Percentiles rank a stretch among this genome's conserved stretches.
phyloP scores from a whole-genome alignment of 2,329 filamentous ascomycete species.

The Fusarium torulosum region DNA sequence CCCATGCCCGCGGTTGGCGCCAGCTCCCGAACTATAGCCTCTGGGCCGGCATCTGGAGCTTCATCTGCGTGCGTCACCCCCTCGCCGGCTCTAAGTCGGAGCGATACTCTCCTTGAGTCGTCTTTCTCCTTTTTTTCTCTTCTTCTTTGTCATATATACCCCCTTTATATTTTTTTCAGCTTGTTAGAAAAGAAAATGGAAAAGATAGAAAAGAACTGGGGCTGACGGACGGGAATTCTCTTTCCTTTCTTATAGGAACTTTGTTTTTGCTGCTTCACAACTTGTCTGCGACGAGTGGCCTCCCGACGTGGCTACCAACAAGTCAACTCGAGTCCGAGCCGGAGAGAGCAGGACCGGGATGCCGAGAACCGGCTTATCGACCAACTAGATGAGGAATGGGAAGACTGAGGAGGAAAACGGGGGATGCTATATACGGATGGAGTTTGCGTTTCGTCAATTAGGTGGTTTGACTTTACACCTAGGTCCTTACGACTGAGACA shows the following conservation, averaged over 20 bases:
- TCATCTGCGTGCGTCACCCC: slow-evolving; percentile 73
- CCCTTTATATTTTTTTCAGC: neutral
- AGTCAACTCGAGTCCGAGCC: slow-evolving; percentile 67
- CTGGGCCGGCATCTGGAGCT: slow-evolving; percentile 89
- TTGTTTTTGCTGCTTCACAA: slow-evolving; percentile 76
- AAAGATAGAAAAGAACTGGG: slow-evolving; percentile 13
- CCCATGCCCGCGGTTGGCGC: slow-evolving; percentile 93
- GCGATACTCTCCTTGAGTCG: slow-evolving; percentile 48
- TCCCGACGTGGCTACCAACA: slow-evolving; percentile 75
- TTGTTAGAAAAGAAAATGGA: slow-evolving; percentile 10
- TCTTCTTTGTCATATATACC: neutral
- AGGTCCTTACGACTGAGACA: slow-evolving; percentile 35
- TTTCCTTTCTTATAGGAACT: slow-evolving; percentile 63
- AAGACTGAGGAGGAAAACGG: slow-evolving; percentile 66
- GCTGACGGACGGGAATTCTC: slow-evolving; percentile 44
- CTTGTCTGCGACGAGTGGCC: slow-evolving; percentile 75
- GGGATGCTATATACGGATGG: slow-evolving; percentile 1
- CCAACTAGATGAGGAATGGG: slow-evolving; percentile 97
- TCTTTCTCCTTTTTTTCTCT: neutral
- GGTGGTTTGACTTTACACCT: slow-evolving; percentile 8
- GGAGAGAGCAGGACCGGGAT: slow-evolving; percentile 68
- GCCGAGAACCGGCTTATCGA: slow-evolving; percentile 96
- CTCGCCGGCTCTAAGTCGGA: slow-evolving; percentile 48
- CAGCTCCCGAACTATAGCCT: slow-evolving; percentile 94
- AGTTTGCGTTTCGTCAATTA: slow-evolving; percentile 10